Evolutionary conservation across 371 early-diverging fungal species (phyloP).

Genomic region (Blastocladiella emersonii): DNA sequence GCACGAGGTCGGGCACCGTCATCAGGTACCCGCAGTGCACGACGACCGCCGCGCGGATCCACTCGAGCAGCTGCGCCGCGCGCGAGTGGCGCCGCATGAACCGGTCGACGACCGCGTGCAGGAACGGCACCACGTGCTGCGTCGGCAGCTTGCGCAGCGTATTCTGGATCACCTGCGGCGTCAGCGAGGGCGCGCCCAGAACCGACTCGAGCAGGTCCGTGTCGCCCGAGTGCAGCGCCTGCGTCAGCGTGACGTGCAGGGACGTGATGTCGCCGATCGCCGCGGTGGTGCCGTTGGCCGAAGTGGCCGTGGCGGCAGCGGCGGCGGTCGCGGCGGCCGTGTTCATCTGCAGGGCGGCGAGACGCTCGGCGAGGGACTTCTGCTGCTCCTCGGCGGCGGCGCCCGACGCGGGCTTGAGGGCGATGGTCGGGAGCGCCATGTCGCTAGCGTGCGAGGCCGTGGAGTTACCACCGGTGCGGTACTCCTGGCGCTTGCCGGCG

Average conservation of each 20-base stretch:
- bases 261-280: slow-evolving; percentile 40
- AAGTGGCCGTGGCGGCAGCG: not conserved
- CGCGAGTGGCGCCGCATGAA: slow-evolving; percentile 56
- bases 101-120: slow-evolving; percentile 42
- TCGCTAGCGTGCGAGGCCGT: not conserved
- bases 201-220: slow-evolving; percentile 45
- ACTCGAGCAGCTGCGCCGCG: slow-evolving; percentile 43
- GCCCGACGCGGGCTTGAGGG: slow-evolving; percentile 7
- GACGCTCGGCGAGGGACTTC: slow-evolving; percentile 15
- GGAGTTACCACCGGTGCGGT: not conserved
- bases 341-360: not conserved
- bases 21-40: slow-evolving; percentile 42
- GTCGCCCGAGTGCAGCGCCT: slow-evolving; percentile 64
- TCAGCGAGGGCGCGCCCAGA: slow-evolving; percentile 35
- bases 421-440: too few species aligned
- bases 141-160: slow-evolving; percentile 57
- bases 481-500: not conserved
- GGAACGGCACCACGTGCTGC: slow-evolving; percentile 52
- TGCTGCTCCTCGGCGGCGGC: slow-evolving; percentile 6
- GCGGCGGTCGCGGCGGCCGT: slow-evolving; percentile 13
- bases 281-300: slow-evolving; percentile 4
- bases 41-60: slow-evolving; percentile 56
- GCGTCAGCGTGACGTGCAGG: slow-evolving; percentile 53
- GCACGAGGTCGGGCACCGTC: slow-evolving; percentile 37
- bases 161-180: slow-evolving; percentile 41